These are phyloP conservation scores for Telfairia occidentalis DNA, from an alignment of 331 rosid species.

Conservation along the genomic window DNA sequence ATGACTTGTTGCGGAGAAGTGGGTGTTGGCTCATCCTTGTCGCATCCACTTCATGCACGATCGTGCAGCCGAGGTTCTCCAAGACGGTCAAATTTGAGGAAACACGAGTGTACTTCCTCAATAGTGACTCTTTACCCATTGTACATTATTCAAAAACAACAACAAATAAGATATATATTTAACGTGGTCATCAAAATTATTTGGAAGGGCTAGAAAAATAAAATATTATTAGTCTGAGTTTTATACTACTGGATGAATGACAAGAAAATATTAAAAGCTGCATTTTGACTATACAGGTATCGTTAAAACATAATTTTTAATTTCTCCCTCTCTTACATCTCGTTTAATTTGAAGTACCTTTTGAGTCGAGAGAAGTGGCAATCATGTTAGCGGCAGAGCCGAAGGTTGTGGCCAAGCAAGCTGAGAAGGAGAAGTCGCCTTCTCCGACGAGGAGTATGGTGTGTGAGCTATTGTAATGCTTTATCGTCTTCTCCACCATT, in stretches of 20 bases:
- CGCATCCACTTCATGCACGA: constrained; percentile 19
- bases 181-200: neutral
- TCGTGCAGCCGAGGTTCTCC: neutral
- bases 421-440: constrained; percentile 52
- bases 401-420: constrained; percentile 25
- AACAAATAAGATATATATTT: too few relatives aligned
- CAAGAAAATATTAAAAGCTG: too few relatives aligned
- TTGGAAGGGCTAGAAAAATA: neutral
- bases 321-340: too few relatives aligned
- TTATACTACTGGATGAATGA: too few relatives aligned
- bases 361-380: constrained; percentile 34
- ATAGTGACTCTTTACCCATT: neutral
- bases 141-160: neutral
- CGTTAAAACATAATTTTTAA: too few relatives aligned
- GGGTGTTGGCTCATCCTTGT: constrained; percentile 8
- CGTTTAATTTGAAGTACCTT: constrained; percentile 17
- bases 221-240: too few relatives aligned
- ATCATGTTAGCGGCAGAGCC: constrained; percentile 26
- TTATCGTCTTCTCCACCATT: constrained; percentile 12
- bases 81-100: neutral
- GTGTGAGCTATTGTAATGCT: constrained; percentile 22
- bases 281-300: too few relatives aligned
- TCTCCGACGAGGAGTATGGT: constrained; percentile 41
- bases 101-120: neutral
- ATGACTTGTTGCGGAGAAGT: neutral